These are phyloP conservation scores for Fraxinus paxiana DNA, from an alignment of 305 asterid genomes.

Conservation along the genomic window DNA sequence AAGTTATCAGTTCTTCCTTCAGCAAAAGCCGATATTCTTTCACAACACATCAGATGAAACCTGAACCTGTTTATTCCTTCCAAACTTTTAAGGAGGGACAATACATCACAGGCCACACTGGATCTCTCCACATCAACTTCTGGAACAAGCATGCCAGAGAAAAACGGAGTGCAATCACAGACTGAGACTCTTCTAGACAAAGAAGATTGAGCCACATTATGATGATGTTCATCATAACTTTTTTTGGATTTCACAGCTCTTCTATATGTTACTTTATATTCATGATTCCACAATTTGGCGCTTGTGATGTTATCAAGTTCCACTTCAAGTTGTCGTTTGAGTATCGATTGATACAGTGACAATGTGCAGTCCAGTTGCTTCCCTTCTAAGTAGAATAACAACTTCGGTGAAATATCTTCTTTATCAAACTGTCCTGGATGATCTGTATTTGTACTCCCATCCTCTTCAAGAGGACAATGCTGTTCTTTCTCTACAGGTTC, in stretches of 20 bases:
- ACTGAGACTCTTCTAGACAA: conserved; percentile 30
- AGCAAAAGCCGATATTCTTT: conserved; percentile 49
- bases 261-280: conserved; percentile 55
- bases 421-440: conserved; percentile 32
- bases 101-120: conserved; percentile 56
- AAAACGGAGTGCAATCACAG: conserved; percentile 33
- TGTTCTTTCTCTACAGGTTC: conserved; percentile 42
- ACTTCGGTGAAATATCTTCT: conserved; percentile 43
- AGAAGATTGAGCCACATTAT: conserved; percentile 35
- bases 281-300: conserved; percentile 64
- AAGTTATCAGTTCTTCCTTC: conserved; percentile 49
- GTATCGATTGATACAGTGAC: conserved; percentile 71
- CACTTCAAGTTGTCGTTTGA: conserved; percentile 46
- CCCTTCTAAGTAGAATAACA: conserved; percentile 67
- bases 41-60: conserved; percentile 56
- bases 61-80: conserved; percentile 72
- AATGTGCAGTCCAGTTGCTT: conserved; percentile 47
- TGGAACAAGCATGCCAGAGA: conserved; percentile 43
- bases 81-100: conserved; percentile 70
- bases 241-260: conserved; percentile 34
- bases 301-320: conserved; percentile 39
- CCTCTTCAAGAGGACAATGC: conserved; percentile 35
- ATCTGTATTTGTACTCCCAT: conserved; percentile 23
- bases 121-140: conserved; percentile 43
- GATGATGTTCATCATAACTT: conserved; percentile 24